These are phyloP conservation scores for Colletotrichum eremochloae DNA, from an alignment of 2,329 filamentous ascomycete species.

Conservation along the genomic window DNA sequence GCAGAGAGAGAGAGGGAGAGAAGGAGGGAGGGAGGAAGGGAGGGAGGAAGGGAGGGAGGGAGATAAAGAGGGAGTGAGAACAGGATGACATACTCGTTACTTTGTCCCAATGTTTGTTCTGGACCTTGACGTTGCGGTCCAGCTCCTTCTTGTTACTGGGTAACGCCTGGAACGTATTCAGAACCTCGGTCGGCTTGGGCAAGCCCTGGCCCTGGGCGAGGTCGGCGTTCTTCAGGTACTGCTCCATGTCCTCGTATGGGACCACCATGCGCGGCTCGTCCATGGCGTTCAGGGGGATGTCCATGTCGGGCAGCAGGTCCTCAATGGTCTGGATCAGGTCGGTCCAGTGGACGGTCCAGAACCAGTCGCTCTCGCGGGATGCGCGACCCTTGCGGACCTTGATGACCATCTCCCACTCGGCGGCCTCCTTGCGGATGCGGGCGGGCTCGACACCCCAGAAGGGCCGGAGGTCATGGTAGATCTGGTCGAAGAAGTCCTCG, in stretches of 20 bases:
- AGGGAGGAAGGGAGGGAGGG: neutral
- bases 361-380: slow-evolving; percentile 66
- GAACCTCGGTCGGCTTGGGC: slow-evolving; percentile 58
- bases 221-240: slow-evolving; percentile 66
- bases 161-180: slow-evolving; percentile 59
- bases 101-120: slow-evolving; percentile 62
- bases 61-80: neutral
- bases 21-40: neutral
- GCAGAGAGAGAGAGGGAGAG: neutral
- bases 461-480: slow-evolving; percentile 65
- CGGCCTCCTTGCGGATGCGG: slow-evolving; percentile 64
- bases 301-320: slow-evolving; percentile 73
- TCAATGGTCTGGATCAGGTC: slow-evolving; percentile 66
- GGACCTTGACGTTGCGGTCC: slow-evolving; percentile 52
- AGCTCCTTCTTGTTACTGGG: slow-evolving; percentile 53
- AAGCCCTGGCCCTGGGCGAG: slow-evolving; percentile 58
- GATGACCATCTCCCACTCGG: slow-evolving; percentile 72
- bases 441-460: slow-evolving; percentile 67
- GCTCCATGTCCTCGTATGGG: slow-evolving; percentile 72
- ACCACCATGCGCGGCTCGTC: slow-evolving; percentile 76
- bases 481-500: slow-evolving; percentile 66
- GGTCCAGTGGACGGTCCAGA: slow-evolving; percentile 70
- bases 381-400: slow-evolving; percentile 67
- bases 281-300: slow-evolving; percentile 75
- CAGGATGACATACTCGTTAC: slow-evolving; percentile 57